Base-by-base conservation (phyloP, 148 eudicot species). In the Persicaria maculosa region DNA sequence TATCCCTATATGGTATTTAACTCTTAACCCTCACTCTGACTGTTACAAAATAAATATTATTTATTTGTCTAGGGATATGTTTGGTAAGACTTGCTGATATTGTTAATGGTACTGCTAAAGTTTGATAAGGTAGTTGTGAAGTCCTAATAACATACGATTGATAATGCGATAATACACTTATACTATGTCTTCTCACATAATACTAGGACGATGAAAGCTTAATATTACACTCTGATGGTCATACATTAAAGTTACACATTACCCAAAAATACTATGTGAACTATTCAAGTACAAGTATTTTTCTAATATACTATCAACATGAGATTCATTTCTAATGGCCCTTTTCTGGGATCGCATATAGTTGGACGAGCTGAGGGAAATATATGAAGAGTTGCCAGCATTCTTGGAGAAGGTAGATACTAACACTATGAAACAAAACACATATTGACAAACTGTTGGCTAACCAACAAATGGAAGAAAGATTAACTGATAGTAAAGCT, bases 321-420 rank as follows among this genome's bases (percentile, higher is more conserved):
- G 17, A 43, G 45, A 40, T n/a, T 40, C 46, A 6, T 11, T 14
- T 65, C 69, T 36, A 65, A 65, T 19, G 31, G 10, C 17, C 6
- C 10, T 62, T 52, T 72, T 47, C 46, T 64, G 65, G 77, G 50
- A 65, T 74, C 58, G 20, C 71, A 69, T 77, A 72, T 77, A 95
- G 97, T 83, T 95, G 86, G 98, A 95, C 79, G 98, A 95, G 81
- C 85, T 95, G 89, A 86, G 97, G 85, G 96, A 90, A 82, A 88
- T 95, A 81, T 92, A 95, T 9, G 98, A 95, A 82, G 97, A 89
- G 77, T 77, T 95, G 85, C 98, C 98, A 12, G 97, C 88, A 79
- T 87, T 92, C 84, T 80, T 95, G 78, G 97, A 95, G 81, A 88
- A 95, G 97, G 98, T 95, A 44, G 72, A 74, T 80, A 46, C 59